A percentile compares a stretch with the other conserved stretches of the same genome.
These are phyloP conservation scores for Abrus precatorius DNA, from an alignment of 306 rosid species.

Conservation along the genomic window DNA sequence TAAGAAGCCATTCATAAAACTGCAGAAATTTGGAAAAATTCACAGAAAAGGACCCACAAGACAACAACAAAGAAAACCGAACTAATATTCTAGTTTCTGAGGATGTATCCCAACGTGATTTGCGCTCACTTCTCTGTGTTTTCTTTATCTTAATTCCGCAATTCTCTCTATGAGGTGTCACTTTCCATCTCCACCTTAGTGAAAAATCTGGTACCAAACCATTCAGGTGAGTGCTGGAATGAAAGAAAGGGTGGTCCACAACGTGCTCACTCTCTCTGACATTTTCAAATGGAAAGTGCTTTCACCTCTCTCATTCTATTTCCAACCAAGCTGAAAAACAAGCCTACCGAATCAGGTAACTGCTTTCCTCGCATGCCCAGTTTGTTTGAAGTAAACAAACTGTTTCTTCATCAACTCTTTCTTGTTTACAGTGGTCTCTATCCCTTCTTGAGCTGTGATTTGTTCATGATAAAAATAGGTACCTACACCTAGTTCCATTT, in stretches of 20 bases:
- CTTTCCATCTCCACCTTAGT: slow-evolving; percentile 45
- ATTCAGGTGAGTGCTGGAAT: slow-evolving; percentile 41
- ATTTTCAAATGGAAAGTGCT: slow-evolving; percentile 42
- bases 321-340: slow-evolving; percentile 33
- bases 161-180: slow-evolving; percentile 45
- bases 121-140: slow-evolving; percentile 30
- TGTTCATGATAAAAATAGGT: slow-evolving; percentile 41
- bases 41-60: neutral
- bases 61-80: neutral
- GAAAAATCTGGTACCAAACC: slow-evolving; percentile 56
- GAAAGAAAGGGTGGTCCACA: slow-evolving; percentile 48
- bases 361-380: neutral
- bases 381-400: neutral
- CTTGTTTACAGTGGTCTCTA: neutral
- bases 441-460: neutral
- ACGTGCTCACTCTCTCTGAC: slow-evolving; percentile 27
- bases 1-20: neutral
- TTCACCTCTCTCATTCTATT: slow-evolving; percentile 20
- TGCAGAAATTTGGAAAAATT: neutral
- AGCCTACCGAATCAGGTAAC: slow-evolving; percentile 6
- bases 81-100: slow-evolving; percentile 29
- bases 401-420: neutral
- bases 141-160: neutral
- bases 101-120: slow-evolving; percentile 49
- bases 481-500: slow-evolving; percentile 37